Evolutionary conservation across 1,284 basidiomycete genomes (phyloP), one percentile per base, ranked within the genome.

Genomic region (Ceratobasidium sp.): DNA sequence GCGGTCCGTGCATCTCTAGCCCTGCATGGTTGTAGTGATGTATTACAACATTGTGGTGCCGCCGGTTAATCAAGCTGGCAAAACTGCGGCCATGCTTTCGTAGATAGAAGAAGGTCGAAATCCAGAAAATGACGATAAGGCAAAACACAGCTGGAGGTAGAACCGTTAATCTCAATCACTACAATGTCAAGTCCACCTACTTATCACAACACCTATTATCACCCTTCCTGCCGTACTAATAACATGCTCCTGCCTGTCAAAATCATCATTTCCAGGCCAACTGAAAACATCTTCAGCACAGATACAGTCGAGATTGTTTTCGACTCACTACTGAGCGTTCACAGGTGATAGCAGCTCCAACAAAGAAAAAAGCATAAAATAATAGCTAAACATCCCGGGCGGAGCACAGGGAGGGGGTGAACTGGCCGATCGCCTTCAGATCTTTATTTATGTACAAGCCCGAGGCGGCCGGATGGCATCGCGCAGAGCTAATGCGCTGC

Each of bases 21-120:
- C n/a, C 18, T 12, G 33, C 20, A 44, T 18, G 16, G 16, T 30
- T 30, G 20, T 59, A 20, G 18, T 59, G 27, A 59, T 48, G 48
- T 23, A 52, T 66, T 44, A 48, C 46, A 48, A 50, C 27, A 30
- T 18, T 67, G 46, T 18, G 65, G 8, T 52, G 48, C 10, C 50
- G 44, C 16, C 48, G 14, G 35, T 6, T 16, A 38, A 71, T 16
- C 1, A 44, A 27, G 27, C 55, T 55, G 3, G 35, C 30, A n/a
- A 44, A 44, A 18, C 8, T 55, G 2, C n/a, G 18, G 20, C 68
- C 68, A 38, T 71, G 54, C 35, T 55, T 71, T 41, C 54, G 52
- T 18, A 59, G 68, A 27, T 71, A 71, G 35, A 35, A 44, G 54
- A 59, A 57, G n/a, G 23, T n/a, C n/a, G 54, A 57, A 38, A 71